Evolutionary conservation across 768 basidiomycete species (phyloP), one percentile per base, ranked within the genome.

Genomic region (Lentinula guzmanii): DNA sequence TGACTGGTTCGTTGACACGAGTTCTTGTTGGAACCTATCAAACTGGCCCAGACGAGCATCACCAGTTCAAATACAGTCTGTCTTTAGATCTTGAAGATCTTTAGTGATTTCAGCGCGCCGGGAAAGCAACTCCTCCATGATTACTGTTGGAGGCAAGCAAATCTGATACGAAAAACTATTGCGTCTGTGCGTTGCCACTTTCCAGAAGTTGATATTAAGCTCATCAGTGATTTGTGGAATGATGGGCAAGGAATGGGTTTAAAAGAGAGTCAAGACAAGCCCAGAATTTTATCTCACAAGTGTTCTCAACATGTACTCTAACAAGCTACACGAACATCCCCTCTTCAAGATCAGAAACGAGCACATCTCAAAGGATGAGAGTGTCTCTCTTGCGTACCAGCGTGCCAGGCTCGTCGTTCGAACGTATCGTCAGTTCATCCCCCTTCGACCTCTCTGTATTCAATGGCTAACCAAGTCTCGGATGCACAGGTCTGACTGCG

Each of bases 351-450:
- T 66, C 59, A 75, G 68, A 63, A 71, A 75, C 6, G 82, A 83
- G 64, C 75, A 76, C 43, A 74, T 83, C 59, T 71, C 77, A 1
- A 67, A 67, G 5, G 77, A 83, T 64, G 79, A 83, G 57, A 75
- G 77, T 53, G 74, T 82, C 21, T 74, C 75, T 10, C 66, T 85
- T 3, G 81, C 83, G 1, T 85, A 84, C 62, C 72, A 79, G 64
- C 71, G 83, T 59, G 81, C 82, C 2, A 76, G 69, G 59, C 70
- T 82, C n/a, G 69, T 84, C 43, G 65, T 82, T 70, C 76, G 77
- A 54, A 80, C 82, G 28, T 79, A 82, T 67, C 68, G 83, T 82
- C 58, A 66, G 79, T 68, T 50, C 11, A 39, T 11, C 18, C 31
- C 24, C 4, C 56, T 35, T 61, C 43, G 18, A 51, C 45, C 16